Evolutionary conservation across 495 filamentous ascomycete species (phyloP).

Genomic region (Neurospora tetraspora): DNA sequence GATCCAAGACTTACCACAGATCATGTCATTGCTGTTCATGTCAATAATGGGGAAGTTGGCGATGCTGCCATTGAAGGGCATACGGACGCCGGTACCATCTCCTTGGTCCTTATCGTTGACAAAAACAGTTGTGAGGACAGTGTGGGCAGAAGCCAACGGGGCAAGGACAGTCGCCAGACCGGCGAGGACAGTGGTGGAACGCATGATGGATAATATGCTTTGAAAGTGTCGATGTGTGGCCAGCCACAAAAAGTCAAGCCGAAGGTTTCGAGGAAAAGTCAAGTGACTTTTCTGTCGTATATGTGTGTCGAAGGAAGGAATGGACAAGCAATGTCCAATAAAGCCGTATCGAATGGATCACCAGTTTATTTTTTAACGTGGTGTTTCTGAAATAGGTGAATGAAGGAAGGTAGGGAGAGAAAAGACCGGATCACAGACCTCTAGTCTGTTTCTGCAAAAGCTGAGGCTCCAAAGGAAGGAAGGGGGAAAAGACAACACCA

Average conservation of each 20-base stretch:
- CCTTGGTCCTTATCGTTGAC: constrained; percentile 57
- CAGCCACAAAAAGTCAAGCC: constrained; percentile 4
- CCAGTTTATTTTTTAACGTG: not conserved
- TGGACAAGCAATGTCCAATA: not conserved
- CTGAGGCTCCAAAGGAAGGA: not conserved
- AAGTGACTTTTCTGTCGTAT: not conserved
- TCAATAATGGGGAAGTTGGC: constrained; percentile 45
- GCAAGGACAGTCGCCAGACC: constrained; percentile 22
- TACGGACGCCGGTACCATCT: constrained; percentile 59
- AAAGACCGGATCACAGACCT: constrained; percentile 4
- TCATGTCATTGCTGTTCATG: constrained; percentile 50
- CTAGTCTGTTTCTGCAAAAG: not conserved
- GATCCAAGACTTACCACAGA: constrained; percentile 46
- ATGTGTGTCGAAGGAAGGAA: not conserved
- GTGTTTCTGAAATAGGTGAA: not conserved
- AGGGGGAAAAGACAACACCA: not conserved
- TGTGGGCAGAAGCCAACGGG: constrained; percentile 42
- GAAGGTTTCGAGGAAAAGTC: not conserved
- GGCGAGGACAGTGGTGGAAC: constrained; percentile 9
- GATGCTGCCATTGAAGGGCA: constrained; percentile 38
- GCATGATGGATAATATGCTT: too few species aligned
- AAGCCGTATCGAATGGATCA: not conserved
- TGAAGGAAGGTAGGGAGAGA: not conserved
- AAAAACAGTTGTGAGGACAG: constrained; percentile 55
- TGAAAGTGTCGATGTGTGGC: not conserved